Evolutionary conservation across 805 yeast species (phyloP), one percentile per base, ranked within the genome.

Genomic region (Pichia sporocuriosa): DNA sequence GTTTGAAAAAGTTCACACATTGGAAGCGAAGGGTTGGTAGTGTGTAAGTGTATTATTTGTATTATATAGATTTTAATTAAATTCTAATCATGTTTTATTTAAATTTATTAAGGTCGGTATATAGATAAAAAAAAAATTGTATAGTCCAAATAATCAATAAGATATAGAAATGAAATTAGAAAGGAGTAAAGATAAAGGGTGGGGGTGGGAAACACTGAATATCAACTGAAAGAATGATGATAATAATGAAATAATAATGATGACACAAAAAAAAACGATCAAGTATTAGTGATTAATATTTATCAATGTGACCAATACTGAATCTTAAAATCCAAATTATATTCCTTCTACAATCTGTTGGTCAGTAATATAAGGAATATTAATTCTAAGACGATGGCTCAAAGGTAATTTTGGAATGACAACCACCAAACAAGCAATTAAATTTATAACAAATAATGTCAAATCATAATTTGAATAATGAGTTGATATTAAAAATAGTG

Each of bases 371-470:
- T 68, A 69, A 15, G 79, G 77, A 40, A 73, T 70, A 32, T 70
- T 67, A 30, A 84, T 82, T 68, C 94, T 77, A 53, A 84, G 70
- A 59, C 90, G 73, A 62, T 84, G 93, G 42, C 87, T 72, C 39
- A 77, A 70, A 22, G 97, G 96, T 53, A 90, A 72, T 60, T 90
- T 90, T 40, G 98, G 97, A 34, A 90, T 74, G 27, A 90, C 95
- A 23, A 88, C 95, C 49, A 88, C 69, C 40, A 89, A 68, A 56
- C 96, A 85, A 38, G 90, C 81, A 34, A 82, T 69, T 5, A 85
- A 78, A 63, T 93, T 90, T 53, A 85, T 70, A 16, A 85, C 66
- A 60, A 90, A 93, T 57, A 82, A 72, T 50, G 77, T 77, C 48
- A 87, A 65, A 59, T 87, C 90, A 64, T 88, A 90, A 57, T 79